phyloP scores from a whole-genome alignment of 225 moss, liverwort and hornwort species.

The Polytrichum formosum region DNA sequence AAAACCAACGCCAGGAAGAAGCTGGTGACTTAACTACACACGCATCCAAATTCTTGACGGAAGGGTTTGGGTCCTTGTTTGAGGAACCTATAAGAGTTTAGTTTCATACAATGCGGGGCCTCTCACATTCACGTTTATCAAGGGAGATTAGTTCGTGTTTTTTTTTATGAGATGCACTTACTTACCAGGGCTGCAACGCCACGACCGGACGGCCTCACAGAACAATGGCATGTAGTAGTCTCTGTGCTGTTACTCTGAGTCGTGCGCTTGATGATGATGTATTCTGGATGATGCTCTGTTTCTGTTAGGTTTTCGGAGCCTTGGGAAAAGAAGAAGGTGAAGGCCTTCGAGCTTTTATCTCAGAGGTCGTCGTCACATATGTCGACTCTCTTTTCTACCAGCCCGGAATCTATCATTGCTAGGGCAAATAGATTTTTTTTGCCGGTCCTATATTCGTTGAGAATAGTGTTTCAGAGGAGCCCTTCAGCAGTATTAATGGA shows the following conservation, averaged over 20 bases:
- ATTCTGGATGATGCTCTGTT: conserved; percentile 19
- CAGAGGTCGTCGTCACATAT: too few relatives aligned
- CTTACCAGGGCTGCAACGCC: conserved; percentile 4
- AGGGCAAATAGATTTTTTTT: too few relatives aligned
- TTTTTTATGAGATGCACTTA: background rate
- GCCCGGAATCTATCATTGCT: too few relatives aligned
- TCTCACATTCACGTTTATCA: conserved; percentile 9
- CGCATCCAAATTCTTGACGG: conserved; percentile 15
- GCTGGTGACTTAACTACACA: conserved; percentile 21
- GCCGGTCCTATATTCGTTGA: too few relatives aligned
- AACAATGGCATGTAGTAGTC: conserved; percentile 2
- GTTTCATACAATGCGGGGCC: conserved; percentile 16
- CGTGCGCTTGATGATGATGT: conserved; percentile 12
- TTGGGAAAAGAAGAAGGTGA: background rate
- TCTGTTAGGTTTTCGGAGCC: conserved; percentile 3
- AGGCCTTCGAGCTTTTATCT: too few relatives aligned
- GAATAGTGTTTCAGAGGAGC: too few relatives aligned
- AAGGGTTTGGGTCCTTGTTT: conserved; percentile 23
- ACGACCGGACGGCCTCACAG: background rate
- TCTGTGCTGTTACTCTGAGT: conserved; percentile 11
- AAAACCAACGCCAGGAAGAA: conserved; percentile 13
- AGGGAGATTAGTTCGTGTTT: conserved; percentile 11
- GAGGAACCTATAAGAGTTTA: conserved; percentile 13
- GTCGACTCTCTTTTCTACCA: too few relatives aligned
- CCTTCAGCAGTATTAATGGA: conserved; percentile 16